Conservation (phyloP, 2,329 filamentous ascomycete species). For the Venturia pyrina region DNA sequence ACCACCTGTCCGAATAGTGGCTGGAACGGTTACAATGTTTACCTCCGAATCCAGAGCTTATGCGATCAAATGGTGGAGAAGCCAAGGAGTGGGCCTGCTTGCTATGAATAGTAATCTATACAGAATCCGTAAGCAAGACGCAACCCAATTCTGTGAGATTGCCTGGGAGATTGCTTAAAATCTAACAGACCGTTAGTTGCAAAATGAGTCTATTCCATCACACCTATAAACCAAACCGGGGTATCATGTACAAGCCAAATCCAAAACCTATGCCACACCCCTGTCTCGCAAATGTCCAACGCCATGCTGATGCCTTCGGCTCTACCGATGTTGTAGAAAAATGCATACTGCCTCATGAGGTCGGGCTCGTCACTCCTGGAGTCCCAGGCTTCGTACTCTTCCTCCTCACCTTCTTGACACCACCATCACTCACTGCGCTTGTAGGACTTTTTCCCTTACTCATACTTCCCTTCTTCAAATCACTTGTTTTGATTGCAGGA, state of each 20-base stretch:
- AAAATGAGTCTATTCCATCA: neutral
- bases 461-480: slow-evolving; percentile 8
- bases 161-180: no score
- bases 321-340: neutral
- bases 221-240: neutral
- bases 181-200: no score
- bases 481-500: slow-evolving; percentile 14
- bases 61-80: no score
- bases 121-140: no score
- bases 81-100: no score
- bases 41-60: no score
- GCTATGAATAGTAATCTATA: no score
- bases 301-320: neutral
- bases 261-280: neutral
- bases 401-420: slow-evolving; percentile 23
- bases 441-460: slow-evolving; percentile 14
- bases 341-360: neutral
- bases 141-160: no score
- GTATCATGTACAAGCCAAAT: slow-evolving; percentile 1
- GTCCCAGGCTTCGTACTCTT: slow-evolving; percentile 28
- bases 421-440: slow-evolving; percentile 20
- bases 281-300: neutral
- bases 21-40: no score
- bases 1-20: no score
- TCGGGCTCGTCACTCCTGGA: slow-evolving; percentile 16